These are phyloP conservation scores for Amauroascus niger DNA, from an alignment of 2,329 filamentous ascomycete species.

Conservation along the genomic window DNA sequence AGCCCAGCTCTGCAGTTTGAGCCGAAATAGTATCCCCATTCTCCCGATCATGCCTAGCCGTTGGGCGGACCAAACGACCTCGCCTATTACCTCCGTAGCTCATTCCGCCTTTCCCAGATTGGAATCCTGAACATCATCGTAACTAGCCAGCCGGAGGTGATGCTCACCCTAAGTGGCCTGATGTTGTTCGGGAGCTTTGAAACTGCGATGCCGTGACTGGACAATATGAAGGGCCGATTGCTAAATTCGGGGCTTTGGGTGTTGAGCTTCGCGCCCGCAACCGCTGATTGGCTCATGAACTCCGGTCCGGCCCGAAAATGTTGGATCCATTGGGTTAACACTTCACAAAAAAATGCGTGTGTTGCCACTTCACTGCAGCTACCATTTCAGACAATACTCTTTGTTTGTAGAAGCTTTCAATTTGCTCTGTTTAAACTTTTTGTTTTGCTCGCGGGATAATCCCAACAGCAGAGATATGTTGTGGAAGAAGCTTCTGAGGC, in stretches of 20 bases:
- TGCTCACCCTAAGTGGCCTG: not conserved
- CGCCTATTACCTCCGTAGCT: not conserved
- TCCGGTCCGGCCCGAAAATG: not conserved
- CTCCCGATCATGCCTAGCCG: not conserved
- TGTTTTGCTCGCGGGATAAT: no score
- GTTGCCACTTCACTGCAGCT: no score
- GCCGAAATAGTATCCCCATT: not conserved
- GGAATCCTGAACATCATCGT: not conserved
- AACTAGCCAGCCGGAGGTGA: not conserved
- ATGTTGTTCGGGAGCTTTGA: slow-evolving; percentile 7
- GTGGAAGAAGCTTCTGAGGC: no score
- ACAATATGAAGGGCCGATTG: no score
- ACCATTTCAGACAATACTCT: no score
- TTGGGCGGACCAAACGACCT: not conserved
- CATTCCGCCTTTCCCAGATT: not conserved
- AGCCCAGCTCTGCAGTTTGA: not conserved
- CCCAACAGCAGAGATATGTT: no score
- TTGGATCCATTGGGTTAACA: no score
- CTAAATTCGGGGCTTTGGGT: no score
- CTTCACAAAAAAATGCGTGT: no score
- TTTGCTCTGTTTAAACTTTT: no score
- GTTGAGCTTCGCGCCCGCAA: no score
- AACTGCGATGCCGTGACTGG: not conserved
- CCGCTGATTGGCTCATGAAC: not conserved
- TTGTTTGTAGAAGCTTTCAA: no score